Percentiles rank a stretch among this genome's conserved stretches.
phyloP scores from a whole-genome alignment of 768 basidiomycete species.

The Fistulinella prunicolor region DNA sequence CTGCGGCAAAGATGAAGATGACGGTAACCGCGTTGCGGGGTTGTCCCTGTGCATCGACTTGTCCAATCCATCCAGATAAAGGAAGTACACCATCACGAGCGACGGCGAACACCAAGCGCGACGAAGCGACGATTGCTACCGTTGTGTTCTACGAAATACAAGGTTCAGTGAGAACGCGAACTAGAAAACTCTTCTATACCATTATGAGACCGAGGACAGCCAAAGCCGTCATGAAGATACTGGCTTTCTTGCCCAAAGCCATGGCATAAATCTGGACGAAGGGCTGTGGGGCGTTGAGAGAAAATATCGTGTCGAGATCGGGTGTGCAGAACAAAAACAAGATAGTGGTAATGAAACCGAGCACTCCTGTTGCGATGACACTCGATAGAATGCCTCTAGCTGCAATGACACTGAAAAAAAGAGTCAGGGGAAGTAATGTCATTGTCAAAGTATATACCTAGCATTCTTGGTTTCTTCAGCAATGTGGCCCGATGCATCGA shows the following conservation, averaged over 20 bases:
- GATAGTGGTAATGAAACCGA: slow-evolving; percentile 78
- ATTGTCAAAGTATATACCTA: slow-evolving; percentile 34
- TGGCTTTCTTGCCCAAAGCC: slow-evolving; percentile 75
- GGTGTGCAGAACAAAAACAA: slow-evolving; percentile 85
- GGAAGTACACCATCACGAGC: slow-evolving; percentile 94
- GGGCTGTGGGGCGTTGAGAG: slow-evolving; percentile 81
- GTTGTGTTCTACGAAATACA: slow-evolving; percentile 64
- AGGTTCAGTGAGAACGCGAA: not conserved
- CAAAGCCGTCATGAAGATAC: slow-evolving; percentile 84
- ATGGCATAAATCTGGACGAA: slow-evolving; percentile 87
- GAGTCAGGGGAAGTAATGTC: not conserved
- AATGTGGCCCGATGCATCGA: slow-evolving; percentile 86
- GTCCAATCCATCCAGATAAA: slow-evolving; percentile 76
- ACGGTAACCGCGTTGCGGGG: slow-evolving; percentile 85
- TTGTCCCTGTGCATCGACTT: slow-evolving; percentile 66
- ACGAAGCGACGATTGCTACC: slow-evolving; percentile 84
- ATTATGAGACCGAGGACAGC: slow-evolving; percentile 83
- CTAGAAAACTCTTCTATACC: slow-evolving; percentile 40
- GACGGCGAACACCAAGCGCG: slow-evolving; percentile 86
- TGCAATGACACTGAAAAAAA: slow-evolving; percentile 57
- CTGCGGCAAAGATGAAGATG: slow-evolving; percentile 75
- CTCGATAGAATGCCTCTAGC: slow-evolving; percentile 80
- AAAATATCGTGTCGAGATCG: slow-evolving; percentile 70
- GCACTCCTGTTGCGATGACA: slow-evolving; percentile 70
- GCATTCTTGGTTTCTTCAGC: slow-evolving; percentile 89